phyloP scores from a whole-genome alignment of 1,284 basidiomycete genomes.

The Fomitopsis betulina region DNA sequence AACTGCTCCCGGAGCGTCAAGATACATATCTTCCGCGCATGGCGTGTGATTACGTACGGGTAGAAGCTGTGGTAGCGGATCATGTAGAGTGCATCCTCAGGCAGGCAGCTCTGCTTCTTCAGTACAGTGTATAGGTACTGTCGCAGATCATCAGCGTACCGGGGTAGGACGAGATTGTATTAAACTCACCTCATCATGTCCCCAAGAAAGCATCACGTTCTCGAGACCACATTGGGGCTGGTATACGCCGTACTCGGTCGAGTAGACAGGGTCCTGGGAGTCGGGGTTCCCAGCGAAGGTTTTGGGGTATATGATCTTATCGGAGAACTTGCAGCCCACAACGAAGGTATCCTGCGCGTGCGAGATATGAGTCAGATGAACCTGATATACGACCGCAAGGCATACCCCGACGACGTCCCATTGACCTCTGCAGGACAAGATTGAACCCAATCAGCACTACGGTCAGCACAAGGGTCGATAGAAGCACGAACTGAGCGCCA shows the following conservation, averaged over 20 bases:
- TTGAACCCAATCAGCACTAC: background rate
- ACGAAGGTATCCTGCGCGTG: conserved; percentile 74
- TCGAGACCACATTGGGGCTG: conserved; percentile 81
- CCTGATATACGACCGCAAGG: conserved; percentile 9
- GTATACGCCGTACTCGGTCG: conserved; percentile 83
- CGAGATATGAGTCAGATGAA: background rate
- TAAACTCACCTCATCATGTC: conserved; percentile 77
- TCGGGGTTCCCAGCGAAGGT: conserved; percentile 83
- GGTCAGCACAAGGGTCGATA: background rate
- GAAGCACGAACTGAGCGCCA: conserved; percentile 52
- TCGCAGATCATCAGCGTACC: conserved; percentile 3
- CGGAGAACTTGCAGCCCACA: conserved; percentile 82
- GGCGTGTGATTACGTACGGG: conserved; percentile 41
- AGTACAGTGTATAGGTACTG: conserved; percentile 77
- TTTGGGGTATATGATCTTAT: conserved; percentile 84
- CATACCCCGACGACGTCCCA: conserved; percentile 89
- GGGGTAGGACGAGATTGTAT: conserved; percentile 6
- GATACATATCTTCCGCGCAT: background rate
- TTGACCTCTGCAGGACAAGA: conserved; percentile 52
- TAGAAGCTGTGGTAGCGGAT: conserved; percentile 94
- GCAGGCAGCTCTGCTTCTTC: conserved; percentile 76
- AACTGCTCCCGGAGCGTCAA: conserved; percentile 32
- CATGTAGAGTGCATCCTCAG: conserved; percentile 83
- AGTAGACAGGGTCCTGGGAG: conserved; percentile 63
- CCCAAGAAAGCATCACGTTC: conserved; percentile 89